These are phyloP conservation scores for Malassezia arunalokei DNA, from an alignment of 1,284 basidiomycete species.

Conservation along the genomic window DNA sequence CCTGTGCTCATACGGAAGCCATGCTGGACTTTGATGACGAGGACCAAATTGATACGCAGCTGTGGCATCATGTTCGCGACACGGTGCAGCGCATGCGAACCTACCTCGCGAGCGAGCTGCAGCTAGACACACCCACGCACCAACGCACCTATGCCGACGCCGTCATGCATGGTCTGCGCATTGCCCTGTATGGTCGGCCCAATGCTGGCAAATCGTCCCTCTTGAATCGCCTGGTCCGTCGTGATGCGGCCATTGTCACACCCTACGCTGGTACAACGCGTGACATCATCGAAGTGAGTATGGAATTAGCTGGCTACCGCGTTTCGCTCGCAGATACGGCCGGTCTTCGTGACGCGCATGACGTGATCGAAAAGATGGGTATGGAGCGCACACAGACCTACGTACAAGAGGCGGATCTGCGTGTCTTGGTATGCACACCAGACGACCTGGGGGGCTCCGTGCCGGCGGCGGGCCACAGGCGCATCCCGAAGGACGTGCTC, in stretches of 20 bases:
- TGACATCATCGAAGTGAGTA: slow-evolving; percentile 65
- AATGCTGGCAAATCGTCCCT: slow-evolving; percentile 79
- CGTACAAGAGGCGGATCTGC: slow-evolving; percentile 57
- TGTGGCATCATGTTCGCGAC: slow-evolving; percentile 49
- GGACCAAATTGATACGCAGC: slow-evolving; percentile 68
- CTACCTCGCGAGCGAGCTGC: slow-evolving; percentile 11
- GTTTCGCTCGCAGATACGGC: slow-evolving; percentile 71
- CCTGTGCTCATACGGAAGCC: slow-evolving; percentile 67
- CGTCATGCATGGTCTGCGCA: slow-evolving; percentile 62
- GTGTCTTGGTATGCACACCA: slow-evolving; percentile 63
- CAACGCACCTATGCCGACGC: slow-evolving; percentile 56
- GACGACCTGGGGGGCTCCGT: slow-evolving; percentile 48
- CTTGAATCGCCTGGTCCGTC: slow-evolving; percentile 66
- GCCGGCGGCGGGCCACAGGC: not conserved
- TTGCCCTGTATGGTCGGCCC: slow-evolving; percentile 76
- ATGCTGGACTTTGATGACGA: slow-evolving; percentile 82
- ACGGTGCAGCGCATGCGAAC: slow-evolving; percentile 1
- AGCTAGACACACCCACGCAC: not conserved
- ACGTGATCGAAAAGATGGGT: slow-evolving; percentile 69
- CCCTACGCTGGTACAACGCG: slow-evolving; percentile 72
- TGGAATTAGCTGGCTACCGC: slow-evolving; percentile 69
- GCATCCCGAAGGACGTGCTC: not conserved
- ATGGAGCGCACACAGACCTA: slow-evolving; percentile 60
- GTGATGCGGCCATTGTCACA: slow-evolving; percentile 78
- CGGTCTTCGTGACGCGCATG: slow-evolving; percentile 56